Evolutionary conservation across 331 rosid genomes (phyloP), one percentile per base, ranked within the genome.

Genomic region (Malus hybrid): DNA sequence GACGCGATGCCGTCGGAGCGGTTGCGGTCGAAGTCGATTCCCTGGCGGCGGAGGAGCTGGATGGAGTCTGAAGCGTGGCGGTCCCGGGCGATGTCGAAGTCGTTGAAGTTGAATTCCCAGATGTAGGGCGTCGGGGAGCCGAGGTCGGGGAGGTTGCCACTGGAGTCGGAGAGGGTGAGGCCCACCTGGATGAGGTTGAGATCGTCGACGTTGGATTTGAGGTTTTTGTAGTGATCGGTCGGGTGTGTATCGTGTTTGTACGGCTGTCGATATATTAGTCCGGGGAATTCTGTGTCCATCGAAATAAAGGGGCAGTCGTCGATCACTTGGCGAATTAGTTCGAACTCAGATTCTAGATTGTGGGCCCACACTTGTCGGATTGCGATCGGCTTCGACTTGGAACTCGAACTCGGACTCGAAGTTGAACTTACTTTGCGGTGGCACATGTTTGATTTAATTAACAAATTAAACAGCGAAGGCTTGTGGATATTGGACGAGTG

Each of bases 281-380:
- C 94, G 0, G 97, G 97, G n/a, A 91, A 91, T 24, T 89, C 93
- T 0, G 94, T 91, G 20, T 91, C 97, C 89, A 91, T 91, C 22
- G 97, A 89, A 10, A 89, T 77, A 76, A 63, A 79, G 14, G 89
- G 86, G 75, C 26, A 86, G 1, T 6, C 20, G 29, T 86, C 86
- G 61, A 89, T 75, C 2, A 81, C 28, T 0, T 71, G 48, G 0
- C 82, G 36, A 44, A 90, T 88, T 3, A 85, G 20, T 3, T 82
- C 34, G 30, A 88, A 86, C 48, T 90, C 93, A 0, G 84, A 64
- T 1, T 82, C 79, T 0, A 91, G 72, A 61, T 91, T 89, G 16
- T 72, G 74, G 0, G 89, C 86, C 93, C 93, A 90, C 1, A 90
- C 96, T 4, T 86, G 75, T 3, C 90, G 85, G 60, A 86, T 82